Base-by-base conservation (phyloP, 2,329 filamentous ascomycete genomes). In the Microcera coccophila region DNA sequence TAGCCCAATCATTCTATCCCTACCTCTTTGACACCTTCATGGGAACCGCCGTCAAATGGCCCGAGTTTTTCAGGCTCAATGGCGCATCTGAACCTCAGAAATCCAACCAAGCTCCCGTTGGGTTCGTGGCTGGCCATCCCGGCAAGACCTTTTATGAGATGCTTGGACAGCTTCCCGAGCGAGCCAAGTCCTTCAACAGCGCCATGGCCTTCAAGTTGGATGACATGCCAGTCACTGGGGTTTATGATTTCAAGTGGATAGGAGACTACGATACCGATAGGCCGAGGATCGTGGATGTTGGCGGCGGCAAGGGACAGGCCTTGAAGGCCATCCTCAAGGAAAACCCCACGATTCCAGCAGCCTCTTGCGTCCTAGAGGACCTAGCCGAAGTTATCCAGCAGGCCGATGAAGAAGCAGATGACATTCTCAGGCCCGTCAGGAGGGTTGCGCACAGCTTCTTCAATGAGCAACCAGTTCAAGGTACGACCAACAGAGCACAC, bases 71-170 rank as follows among this genome's bases (percentile, higher is more conserved):
- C 17, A 4, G 12, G 16, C 5, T 7, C 4, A 31, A 39, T 19
- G 37, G 37, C 4, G 16, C 18, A 11, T 4, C 16, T 4, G 37
- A 39, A 28, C 37, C 37, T 4, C 24, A 32, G 10, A 32, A n/a
- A 11, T 31, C 24, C 18, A 53, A 44, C 14, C 62, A 63, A 47
- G 58, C 52, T 19, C 61, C 60, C 3, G 58, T 62, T 38, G 53
- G 57, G 28, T 59, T 58, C 18, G 49, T 53, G 1, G 48, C 50
- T 1, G 62, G 61, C 17, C 50, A 57, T 32, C 57, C 59, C 38
- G 62, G 61, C 44, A 52, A 55, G 53, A 64, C 58, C 1, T 64
- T 62, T 48, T 64, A 64, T 35, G 58, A 63, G 31, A 47, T 57
- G 2, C 40, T 64, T 10, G 54, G 60, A 20, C 35, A 48, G 32